Evolutionary conservation across 2,329 filamentous ascomycete species (phyloP).

Genomic region (Hyphodiscus sp.): DNA sequence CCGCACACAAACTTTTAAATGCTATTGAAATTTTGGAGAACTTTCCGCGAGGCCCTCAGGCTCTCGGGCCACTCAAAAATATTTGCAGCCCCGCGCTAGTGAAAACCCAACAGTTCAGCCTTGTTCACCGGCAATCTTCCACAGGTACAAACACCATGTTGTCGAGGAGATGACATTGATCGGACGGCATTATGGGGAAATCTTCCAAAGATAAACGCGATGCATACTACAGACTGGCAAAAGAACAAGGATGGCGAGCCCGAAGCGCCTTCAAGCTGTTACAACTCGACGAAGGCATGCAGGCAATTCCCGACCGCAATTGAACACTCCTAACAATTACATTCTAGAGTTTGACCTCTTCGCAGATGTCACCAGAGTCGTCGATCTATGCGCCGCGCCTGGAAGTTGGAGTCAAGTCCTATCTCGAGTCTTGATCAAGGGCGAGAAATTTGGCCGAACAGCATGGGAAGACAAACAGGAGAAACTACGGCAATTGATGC

Average conservation of each 20-base stretch:
- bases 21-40: neutral
- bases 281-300: slow-evolving; percentile 74
- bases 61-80: neutral
- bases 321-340: neutral
- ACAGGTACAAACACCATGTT: neutral
- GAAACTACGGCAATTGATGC: slow-evolving; percentile 54
- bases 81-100: slow-evolving; percentile 15
- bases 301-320: neutral
- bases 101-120: slow-evolving; percentile 18
- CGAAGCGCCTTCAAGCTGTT: slow-evolving; percentile 95
- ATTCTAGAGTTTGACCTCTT: slow-evolving; percentile 82
- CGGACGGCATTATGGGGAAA: slow-evolving; percentile 64
- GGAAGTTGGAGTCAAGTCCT: slow-evolving; percentile 97
- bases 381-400: slow-evolving; percentile 91
- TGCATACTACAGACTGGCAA: slow-evolving; percentile 94
- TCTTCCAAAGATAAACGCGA: slow-evolving; percentile 98
- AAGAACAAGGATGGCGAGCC: slow-evolving; percentile 97
- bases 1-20: neutral
- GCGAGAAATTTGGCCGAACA: slow-evolving; percentile 78
- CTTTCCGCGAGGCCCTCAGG: neutral
- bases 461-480: slow-evolving; percentile 84
- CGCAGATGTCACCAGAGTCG: slow-evolving; percentile 80
- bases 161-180: slow-evolving; percentile 2
- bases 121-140: slow-evolving; percentile 6
- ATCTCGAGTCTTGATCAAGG: slow-evolving; percentile 86